phyloP scores from a whole-genome alignment of 371 early-diverging fungal genomes.

The Mortierella sp. region DNA sequence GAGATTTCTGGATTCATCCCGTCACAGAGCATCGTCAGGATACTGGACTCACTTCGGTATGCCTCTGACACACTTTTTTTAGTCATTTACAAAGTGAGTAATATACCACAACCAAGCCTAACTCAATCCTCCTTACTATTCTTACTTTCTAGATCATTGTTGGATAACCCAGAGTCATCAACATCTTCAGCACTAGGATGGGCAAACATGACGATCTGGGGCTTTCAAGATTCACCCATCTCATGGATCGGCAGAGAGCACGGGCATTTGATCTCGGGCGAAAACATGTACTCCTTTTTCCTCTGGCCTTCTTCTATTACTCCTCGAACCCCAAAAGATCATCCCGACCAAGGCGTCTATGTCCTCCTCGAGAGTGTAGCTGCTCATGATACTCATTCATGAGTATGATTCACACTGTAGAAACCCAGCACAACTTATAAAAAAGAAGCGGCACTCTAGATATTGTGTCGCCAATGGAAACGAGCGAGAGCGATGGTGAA shows the following conservation, averaged over 20 bases:
- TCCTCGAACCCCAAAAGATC: slow-evolving; percentile 3
- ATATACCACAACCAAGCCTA: not conserved
- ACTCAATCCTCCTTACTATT: not conserved
- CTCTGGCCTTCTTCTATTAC: slow-evolving; percentile 45
- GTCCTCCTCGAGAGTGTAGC: slow-evolving; percentile 46
- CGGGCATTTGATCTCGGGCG: slow-evolving; percentile 68
- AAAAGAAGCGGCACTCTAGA: too few relatives aligned
- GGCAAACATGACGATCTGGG: slow-evolving; percentile 73
- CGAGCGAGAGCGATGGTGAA: too few relatives aligned
- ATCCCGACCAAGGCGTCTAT: slow-evolving; percentile 31
- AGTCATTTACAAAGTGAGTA: not conserved
- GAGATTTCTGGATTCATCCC: slow-evolving; percentile 50
- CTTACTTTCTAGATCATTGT: not conserved
- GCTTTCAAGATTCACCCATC: slow-evolving; percentile 75
- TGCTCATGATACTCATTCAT: slow-evolving; percentile 36
- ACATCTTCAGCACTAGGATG: slow-evolving; percentile 51
- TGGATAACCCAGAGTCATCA: not conserved
- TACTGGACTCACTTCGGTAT: slow-evolving; percentile 36
- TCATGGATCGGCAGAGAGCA: slow-evolving; percentile 73
- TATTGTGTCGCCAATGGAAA: too few relatives aligned
- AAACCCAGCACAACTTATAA: too few relatives aligned
- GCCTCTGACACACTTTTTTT: not conserved
- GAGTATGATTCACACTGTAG: too few relatives aligned
- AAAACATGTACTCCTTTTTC: slow-evolving; percentile 71
- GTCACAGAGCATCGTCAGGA: slow-evolving; percentile 12